A percentile compares a stretch with the other conserved stretches of the same genome.
Conservation (phyloP, 805 yeast genomes). For the Peterozyma xylosa region DNA sequence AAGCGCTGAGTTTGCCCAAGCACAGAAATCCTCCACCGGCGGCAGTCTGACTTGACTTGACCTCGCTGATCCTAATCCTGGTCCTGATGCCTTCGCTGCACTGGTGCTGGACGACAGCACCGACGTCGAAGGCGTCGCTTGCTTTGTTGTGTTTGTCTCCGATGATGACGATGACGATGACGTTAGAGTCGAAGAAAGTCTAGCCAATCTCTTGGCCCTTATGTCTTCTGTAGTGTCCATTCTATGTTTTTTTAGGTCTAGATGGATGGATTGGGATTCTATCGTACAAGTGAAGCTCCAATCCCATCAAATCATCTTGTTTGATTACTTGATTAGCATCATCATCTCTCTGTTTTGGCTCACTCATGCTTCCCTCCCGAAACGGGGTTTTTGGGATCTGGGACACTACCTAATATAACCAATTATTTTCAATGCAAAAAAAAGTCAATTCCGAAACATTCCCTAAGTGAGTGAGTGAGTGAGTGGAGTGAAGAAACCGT, state of each 20-base stretch:
- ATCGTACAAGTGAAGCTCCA: too few relatives aligned
- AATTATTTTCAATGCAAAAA: too few relatives aligned
- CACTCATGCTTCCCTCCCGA: too few relatives aligned
- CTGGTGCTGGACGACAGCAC: neutral
- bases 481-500: too few relatives aligned
- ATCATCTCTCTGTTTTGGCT: too few relatives aligned
- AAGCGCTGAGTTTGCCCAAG: constrained; percentile 34
- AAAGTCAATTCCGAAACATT: too few relatives aligned
- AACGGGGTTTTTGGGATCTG: too few relatives aligned
- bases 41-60: neutral
- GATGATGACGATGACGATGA: constrained; percentile 4
- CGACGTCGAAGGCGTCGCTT: constrained; percentile 1
- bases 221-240: constrained; percentile 15
- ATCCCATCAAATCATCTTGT: too few relatives aligned
- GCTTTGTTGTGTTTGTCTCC: constrained; percentile 6
- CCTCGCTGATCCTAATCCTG: constrained; percentile 1
- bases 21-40: constrained; percentile 17
- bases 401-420: too few relatives aligned
- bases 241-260: neutral
- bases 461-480: too few relatives aligned
- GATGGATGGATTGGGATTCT: neutral
- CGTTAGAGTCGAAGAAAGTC: constrained; percentile 17
- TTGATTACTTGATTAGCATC: too few relatives aligned
- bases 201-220: constrained; percentile 43
- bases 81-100: constrained; percentile 1